These are phyloP conservation scores for Myochromella boudieri DNA, from an alignment of 768 basidiomycete genomes.

Conservation along the genomic window DNA sequence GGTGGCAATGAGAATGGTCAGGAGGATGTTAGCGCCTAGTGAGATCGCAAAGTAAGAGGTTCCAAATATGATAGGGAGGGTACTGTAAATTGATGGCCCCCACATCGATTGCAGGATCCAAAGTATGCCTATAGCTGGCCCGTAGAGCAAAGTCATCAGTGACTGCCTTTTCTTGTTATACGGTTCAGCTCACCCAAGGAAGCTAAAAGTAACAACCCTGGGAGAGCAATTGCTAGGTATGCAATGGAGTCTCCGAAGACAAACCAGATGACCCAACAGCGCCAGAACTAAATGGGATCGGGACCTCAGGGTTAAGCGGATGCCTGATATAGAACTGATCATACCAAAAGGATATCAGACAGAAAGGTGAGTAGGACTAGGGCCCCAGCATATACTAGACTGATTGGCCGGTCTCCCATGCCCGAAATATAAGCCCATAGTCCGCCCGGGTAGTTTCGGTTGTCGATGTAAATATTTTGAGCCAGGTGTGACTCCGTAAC, in stretches of 20 bases:
- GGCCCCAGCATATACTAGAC: slow-evolving; percentile 32
- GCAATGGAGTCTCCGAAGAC: slow-evolving; percentile 28
- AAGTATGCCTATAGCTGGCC: slow-evolving; percentile 35
- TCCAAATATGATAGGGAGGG: slow-evolving; percentile 29
- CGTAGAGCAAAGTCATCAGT: background rate
- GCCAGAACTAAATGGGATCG: slow-evolving; percentile 33
- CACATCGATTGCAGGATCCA: slow-evolving; percentile 42
- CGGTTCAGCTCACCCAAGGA: slow-evolving; percentile 37
- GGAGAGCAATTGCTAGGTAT: slow-evolving; percentile 31
- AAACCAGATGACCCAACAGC: slow-evolving; percentile 46
- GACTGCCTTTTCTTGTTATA: background rate
- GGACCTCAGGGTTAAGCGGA: background rate
- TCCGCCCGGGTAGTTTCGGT: slow-evolving; percentile 31
- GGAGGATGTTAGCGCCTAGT: slow-evolving; percentile 36
- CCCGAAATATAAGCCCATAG: slow-evolving; percentile 34
- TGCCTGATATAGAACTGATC: slow-evolving; percentile 10
- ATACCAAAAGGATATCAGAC: slow-evolving; percentile 39
- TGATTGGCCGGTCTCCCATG: slow-evolving; percentile 30
- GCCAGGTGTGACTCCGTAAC: slow-evolving; percentile 34
- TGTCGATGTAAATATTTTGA: slow-evolving; percentile 35
- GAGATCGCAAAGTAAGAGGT: slow-evolving; percentile 37
- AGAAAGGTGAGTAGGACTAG: slow-evolving; percentile 35
- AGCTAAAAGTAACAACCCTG: slow-evolving; percentile 31
- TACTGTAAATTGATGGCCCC: slow-evolving; percentile 36
- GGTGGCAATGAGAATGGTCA: slow-evolving; percentile 35